Percentiles rank a stretch among this genome's conserved stretches.
These are phyloP conservation scores for Scolecobasidium constrictum DNA, from an alignment of 2,329 filamentous ascomycete genomes.

Conservation along the genomic window DNA sequence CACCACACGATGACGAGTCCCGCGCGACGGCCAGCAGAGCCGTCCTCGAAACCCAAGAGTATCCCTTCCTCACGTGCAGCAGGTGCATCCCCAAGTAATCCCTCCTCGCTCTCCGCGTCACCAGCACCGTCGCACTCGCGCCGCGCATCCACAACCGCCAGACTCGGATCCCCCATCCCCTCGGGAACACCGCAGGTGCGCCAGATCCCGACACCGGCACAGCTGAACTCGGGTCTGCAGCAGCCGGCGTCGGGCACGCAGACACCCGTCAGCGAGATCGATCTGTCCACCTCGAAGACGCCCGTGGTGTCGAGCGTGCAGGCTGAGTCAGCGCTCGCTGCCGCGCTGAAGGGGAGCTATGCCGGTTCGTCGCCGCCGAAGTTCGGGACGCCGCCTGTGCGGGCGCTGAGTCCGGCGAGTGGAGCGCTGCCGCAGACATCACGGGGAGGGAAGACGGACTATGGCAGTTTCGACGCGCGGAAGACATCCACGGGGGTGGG, in stretches of 20 bases:
- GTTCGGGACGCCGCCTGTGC: constrained; percentile 45
- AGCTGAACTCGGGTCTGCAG: constrained; percentile 30
- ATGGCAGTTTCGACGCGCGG: constrained; percentile 74
- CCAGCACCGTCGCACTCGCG: constrained; percentile 8
- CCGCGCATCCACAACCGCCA: constrained; percentile 9
- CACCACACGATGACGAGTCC: constrained; percentile 2
- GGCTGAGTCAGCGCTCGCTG: constrained; percentile 77
- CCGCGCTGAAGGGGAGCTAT: constrained; percentile 67
- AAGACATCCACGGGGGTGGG: no score
- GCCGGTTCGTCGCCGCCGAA: constrained; percentile 55
- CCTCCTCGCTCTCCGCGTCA: background rate
- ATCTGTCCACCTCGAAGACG: constrained; percentile 38
- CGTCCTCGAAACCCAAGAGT: constrained; percentile 1
- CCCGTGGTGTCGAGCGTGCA: constrained; percentile 58
- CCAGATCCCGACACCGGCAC: constrained; percentile 39
- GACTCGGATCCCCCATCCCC: constrained; percentile 10
- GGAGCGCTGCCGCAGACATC: constrained; percentile 39
- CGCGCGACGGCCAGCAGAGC: background rate
- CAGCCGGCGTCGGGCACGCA: constrained; percentile 29
- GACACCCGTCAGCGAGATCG: constrained; percentile 55
- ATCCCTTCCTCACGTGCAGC: background rate
- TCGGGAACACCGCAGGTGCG: constrained; percentile 37
- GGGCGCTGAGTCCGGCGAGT: constrained; percentile 46
- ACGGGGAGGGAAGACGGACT: constrained; percentile 53
- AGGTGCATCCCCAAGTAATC: background rate